Conservation (phyloP, 176 grass and related monocot species). For the Juncus effusus region DNA sequence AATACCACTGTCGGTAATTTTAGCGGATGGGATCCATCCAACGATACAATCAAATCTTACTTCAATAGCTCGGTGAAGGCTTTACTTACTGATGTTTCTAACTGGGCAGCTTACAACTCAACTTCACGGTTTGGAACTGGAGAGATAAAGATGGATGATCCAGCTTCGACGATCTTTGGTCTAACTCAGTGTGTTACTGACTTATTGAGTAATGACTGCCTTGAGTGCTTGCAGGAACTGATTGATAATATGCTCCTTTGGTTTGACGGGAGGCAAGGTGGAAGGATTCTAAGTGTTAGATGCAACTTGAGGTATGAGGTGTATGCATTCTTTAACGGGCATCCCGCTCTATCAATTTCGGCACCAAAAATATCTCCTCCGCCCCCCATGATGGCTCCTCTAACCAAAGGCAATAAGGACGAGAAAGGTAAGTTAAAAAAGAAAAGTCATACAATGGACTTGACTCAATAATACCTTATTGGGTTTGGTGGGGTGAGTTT, state of each 20-base stretch:
- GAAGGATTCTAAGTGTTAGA: background rate
- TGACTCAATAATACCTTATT: too few species aligned
- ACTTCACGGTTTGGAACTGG: constrained; percentile 36
- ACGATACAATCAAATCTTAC: background rate
- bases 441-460: too few species aligned
- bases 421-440: too few species aligned
- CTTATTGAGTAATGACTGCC: constrained; percentile 13
- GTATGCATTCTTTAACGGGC: constrained; percentile 7
- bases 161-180: constrained; percentile 23
- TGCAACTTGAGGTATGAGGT: constrained; percentile 34
- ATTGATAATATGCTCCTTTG: background rate
- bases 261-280: background rate
- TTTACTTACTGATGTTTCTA: constrained; percentile 23
- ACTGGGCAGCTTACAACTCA: constrained; percentile 26
- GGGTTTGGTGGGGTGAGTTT: too few species aligned
- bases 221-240: background rate
- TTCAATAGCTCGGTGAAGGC: constrained; percentile 1
- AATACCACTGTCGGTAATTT: background rate
- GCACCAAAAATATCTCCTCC: background rate
- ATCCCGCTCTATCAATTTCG: background rate
- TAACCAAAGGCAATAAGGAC: too few species aligned
- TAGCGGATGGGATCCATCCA: background rate
- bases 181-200: constrained; percentile 47
- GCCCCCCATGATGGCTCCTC: too few species aligned
- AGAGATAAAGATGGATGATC: background rate